Evolutionary conservation across 257 asterid genomes (phyloP).

Genomic region (Nicotiana obtusifolia): DNA sequence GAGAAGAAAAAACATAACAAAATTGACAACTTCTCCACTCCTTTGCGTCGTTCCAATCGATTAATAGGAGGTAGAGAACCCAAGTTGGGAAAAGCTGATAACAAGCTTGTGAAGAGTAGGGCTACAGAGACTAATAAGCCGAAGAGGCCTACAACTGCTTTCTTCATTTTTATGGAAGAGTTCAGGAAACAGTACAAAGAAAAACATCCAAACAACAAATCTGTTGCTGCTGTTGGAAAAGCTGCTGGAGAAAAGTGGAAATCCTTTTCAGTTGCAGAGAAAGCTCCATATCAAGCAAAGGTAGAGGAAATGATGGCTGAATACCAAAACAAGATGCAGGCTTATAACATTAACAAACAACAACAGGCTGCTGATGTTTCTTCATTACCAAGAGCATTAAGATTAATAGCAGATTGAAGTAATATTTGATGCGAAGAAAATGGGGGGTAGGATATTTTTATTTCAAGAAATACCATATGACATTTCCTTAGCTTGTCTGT

Average conservation of each 20-base stretch:
- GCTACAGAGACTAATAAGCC: slow-evolving; percentile 56
- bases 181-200: slow-evolving; percentile 1
- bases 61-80: too few species aligned
- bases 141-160: slow-evolving; percentile 84
- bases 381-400: not conserved
- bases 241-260: slow-evolving; percentile 91
- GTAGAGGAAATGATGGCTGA: slow-evolving; percentile 68
- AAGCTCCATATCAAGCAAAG: slow-evolving; percentile 60
- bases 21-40: not conserved
- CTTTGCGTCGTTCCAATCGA: not conserved
- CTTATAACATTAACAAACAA: slow-evolving; percentile 70
- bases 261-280: slow-evolving; percentile 57
- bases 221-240: slow-evolving; percentile 33
- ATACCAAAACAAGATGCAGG: slow-evolving; percentile 50
- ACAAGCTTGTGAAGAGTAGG: slow-evolving; percentile 33
- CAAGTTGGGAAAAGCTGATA: too few species aligned
- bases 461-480: too few species aligned
- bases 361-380: slow-evolving; percentile 4
- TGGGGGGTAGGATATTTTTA: not conserved
- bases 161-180: slow-evolving; percentile 58
- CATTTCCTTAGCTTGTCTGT: not conserved
- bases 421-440: not conserved
- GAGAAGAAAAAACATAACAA: not conserved
- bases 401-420: not conserved
- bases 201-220: slow-evolving; percentile 7